These are phyloP conservation scores for Globisporangium middletonii DNA, from an alignment of 352 stramenopile species.

Conservation along the genomic window DNA sequence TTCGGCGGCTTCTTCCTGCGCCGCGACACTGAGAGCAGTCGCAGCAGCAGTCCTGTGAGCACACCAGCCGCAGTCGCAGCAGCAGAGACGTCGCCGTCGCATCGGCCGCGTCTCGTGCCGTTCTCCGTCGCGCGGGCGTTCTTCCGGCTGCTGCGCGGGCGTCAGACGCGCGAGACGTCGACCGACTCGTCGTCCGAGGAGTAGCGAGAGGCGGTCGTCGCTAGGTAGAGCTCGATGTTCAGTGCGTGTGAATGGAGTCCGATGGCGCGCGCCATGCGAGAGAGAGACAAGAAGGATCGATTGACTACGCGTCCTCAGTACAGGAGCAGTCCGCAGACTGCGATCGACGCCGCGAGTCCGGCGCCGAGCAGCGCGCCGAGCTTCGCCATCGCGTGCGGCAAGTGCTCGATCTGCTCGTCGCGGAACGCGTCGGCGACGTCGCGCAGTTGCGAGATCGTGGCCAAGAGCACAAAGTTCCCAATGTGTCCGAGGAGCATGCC, in stretches of 20 bases:
- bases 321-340: constrained; percentile 28
- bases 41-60: constrained; percentile 2
- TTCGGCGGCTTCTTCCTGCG: constrained; percentile 11
- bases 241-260: not conserved
- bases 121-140: constrained; percentile 65
- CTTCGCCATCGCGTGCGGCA: constrained; percentile 46
- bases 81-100: constrained; percentile 6
- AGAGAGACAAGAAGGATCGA: constrained; percentile 2
- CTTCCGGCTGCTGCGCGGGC: constrained; percentile 56
- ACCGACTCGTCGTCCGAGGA: constrained; percentile 15
- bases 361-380: constrained; percentile 35
- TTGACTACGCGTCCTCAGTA: constrained; percentile 8
- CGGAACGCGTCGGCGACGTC: constrained; percentile 68
- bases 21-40: constrained; percentile 3
- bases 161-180: constrained; percentile 13
- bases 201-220: not conserved
- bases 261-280: not conserved
- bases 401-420: constrained; percentile 48
- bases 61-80: not conserved
- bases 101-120: constrained; percentile 22
- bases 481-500: constrained; percentile 51
- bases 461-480: constrained; percentile 58
- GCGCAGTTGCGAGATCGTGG: constrained; percentile 50
- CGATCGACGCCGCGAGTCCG: constrained; percentile 54
- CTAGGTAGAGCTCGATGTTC: not conserved